Base-by-base conservation (phyloP, 371 early-diverging fungal genomes). In the Apophysomyces variabilis region DNA sequence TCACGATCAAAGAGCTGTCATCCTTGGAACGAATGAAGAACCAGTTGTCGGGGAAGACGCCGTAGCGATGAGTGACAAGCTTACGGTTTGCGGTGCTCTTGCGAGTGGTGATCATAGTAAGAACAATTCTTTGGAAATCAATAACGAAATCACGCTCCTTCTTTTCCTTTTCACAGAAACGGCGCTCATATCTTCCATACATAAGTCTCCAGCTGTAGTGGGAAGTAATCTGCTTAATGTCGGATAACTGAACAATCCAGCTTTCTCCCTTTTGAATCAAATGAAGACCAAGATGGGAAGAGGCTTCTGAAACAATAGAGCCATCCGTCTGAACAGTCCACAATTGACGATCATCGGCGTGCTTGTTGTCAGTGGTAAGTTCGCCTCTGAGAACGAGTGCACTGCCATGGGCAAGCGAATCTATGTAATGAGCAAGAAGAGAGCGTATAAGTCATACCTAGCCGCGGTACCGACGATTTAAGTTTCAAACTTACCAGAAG, bases 1-100 rank as follows among this genome's bases (percentile, higher is more conserved):
- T 79, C 9, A 82, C 57, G 8, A 76, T 66, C 37, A 79, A 62
- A 5, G 65, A 61, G 11, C 64, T 61, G 21, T 82, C 75, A 12
- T 68, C 64, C 50, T 79, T 79, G 43, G 79, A 79, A n/a, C 78
- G 79, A 46, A 82, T 77, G 41, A 79, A 82, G 68, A 82, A 64
- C 76, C 79, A 79, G 8, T 76, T 72, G 65, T 79, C 71, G 44
- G 82, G 79, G 76, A 82, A 82, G 2, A 82, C 60, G 41, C 78
- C 82, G 61, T 73, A 76, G 6, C 68, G 65, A 26, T 71, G 72
- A 41, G 71, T 77, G 6, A 82, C 78, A 26, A 79, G 56, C 41
- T 77, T 73, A 41, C 71, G 75, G 68, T 68, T 64, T 26, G 37
- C 54, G 7, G 21, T 21, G 54, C 21, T 50, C 54, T 50, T 50